Percentiles rank a stretch among this genome's conserved stretches.
Conservation (phyloP, 228 moss, liverwort and hornwort species). For the Sphagnum fallax region DNA sequence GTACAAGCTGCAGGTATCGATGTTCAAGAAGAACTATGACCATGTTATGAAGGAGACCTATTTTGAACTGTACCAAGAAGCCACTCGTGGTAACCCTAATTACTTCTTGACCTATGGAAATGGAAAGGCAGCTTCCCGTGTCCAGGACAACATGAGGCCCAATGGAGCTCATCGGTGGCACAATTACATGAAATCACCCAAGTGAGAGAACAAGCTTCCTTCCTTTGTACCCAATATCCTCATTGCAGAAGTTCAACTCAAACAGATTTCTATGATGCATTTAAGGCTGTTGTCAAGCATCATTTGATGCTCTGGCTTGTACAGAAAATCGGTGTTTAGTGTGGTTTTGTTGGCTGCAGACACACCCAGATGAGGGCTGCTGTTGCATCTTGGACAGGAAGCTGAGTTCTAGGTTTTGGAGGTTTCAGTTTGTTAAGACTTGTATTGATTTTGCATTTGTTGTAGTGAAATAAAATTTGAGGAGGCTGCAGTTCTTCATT, state of each 20-base stretch:
- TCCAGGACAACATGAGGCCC: slow-evolving; percentile 83
- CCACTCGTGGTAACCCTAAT: slow-evolving; percentile 95
- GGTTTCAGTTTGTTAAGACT: too few species aligned
- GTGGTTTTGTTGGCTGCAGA: too few species aligned
- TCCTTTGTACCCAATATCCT: too few species aligned
- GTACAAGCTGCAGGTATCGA: slow-evolving; percentile 44
- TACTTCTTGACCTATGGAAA: slow-evolving; percentile 98
- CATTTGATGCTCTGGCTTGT: too few species aligned
- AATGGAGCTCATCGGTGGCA: slow-evolving; percentile 99
- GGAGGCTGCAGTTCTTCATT: slow-evolving; percentile 96
- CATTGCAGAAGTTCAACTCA: too few species aligned
- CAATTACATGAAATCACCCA: slow-evolving; percentile 92
- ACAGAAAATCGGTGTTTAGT: too few species aligned
- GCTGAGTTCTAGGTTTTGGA: too few species aligned
- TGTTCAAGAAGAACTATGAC: slow-evolving; percentile 99
- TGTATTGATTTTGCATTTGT: too few species aligned
- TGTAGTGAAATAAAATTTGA: slow-evolving; percentile 91
- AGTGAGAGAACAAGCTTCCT: slow-evolving; percentile 30
- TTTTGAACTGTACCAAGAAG: slow-evolving; percentile 91
- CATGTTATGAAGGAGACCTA: slow-evolving; percentile 98
- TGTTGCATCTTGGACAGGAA: too few species aligned
- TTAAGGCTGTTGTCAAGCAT: too few species aligned
- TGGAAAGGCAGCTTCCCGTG: slow-evolving; percentile 96
- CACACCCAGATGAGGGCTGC: too few species aligned
- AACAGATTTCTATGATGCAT: too few species aligned